Percentiles rank a stretch among this genome's conserved stretches.
Evolutionary conservation across 805 yeast species (phyloP).

Genomic region (Candida morakotiae): DNA sequence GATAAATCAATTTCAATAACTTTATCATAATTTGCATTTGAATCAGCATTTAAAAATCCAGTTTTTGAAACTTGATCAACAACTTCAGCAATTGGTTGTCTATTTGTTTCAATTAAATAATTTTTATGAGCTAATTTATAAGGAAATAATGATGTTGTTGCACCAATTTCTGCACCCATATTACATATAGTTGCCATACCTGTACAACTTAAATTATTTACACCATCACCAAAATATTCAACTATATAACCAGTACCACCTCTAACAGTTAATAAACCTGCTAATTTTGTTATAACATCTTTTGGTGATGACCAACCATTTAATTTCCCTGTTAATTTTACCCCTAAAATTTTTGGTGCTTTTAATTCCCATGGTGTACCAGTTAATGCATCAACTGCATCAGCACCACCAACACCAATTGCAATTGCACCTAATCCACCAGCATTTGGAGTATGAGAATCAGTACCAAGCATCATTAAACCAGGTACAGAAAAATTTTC

Average conservation of each 20-base stretch:
- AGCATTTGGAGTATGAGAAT: conserved; percentile 98
- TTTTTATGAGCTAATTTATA: conserved; percentile 76
- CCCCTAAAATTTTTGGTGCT: conserved; percentile 95
- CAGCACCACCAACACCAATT: conserved; percentile 99
- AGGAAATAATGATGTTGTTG: conserved; percentile 97
- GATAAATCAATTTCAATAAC: conserved; percentile 85
- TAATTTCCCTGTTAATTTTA: conserved; percentile 83
- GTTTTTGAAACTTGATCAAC: conserved; percentile 62
- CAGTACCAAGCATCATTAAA: conserved; percentile 95
- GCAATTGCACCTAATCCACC: conserved; percentile 99
- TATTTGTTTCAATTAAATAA: conserved; percentile 78
- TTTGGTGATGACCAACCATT: conserved; percentile 96
- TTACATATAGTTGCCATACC: conserved; percentile 99
- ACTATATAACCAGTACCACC: conserved; percentile 98
- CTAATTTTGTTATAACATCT: conserved; percentile 89
- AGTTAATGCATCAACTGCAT: conserved; percentile 96
- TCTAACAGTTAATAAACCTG: conserved; percentile 89
- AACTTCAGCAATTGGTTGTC: conserved; percentile 77
- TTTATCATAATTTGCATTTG: conserved; percentile 86
- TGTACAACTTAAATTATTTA: conserved; percentile 81
- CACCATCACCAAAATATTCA: conserved; percentile 97
- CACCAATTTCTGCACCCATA: conserved; percentile 99
- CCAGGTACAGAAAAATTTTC: conserved; percentile 98
- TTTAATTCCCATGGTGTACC: conserved; percentile 98
- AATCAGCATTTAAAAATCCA: conserved; percentile 76